A percentile compares a stretch with the other conserved stretches of the same genome.
These are phyloP conservation scores for Verbena officinalis DNA, from an alignment of 257 asterid species.

Conservation along the genomic window DNA sequence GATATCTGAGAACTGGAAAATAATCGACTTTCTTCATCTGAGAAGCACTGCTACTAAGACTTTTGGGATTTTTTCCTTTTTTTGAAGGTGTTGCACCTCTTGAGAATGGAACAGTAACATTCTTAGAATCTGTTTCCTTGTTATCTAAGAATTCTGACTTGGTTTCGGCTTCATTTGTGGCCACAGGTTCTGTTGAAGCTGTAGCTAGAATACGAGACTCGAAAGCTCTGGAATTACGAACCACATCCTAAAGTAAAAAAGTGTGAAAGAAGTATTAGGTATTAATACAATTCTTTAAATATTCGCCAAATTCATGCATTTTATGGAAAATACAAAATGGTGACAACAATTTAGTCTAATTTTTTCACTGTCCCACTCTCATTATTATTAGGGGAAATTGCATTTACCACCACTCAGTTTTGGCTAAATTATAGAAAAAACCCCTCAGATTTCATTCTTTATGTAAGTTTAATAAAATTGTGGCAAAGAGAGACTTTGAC, in stretches of 20 bases:
- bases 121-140: slow-evolving; percentile 17
- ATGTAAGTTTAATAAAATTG: no score
- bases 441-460: no score
- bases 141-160: background rate
- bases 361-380: background rate
- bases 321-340: no score
- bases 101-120: slow-evolving; percentile 9
- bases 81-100: slow-evolving; percentile 22
- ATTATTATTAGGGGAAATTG: no score
- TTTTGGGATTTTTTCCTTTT: slow-evolving; percentile 45
- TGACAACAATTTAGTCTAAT: background rate
- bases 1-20: slow-evolving; percentile 55
- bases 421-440: no score
- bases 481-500: no score
- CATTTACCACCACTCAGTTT: background rate
- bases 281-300: background rate
- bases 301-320: background rate
- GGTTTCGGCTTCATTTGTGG: slow-evolving; percentile 24
- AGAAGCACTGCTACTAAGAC: slow-evolving; percentile 40
- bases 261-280: slow-evolving; percentile 14
- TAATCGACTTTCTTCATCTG: slow-evolving; percentile 31
- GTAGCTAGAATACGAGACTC: slow-evolving; percentile 24
- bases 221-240: slow-evolving; percentile 29
- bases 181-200: slow-evolving; percentile 20
- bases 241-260: slow-evolving; percentile 33